Evolutionary conservation across 2,329 filamentous ascomycete genomes (phyloP).

Genomic region (Fusarium keratoplasticum): DNA sequence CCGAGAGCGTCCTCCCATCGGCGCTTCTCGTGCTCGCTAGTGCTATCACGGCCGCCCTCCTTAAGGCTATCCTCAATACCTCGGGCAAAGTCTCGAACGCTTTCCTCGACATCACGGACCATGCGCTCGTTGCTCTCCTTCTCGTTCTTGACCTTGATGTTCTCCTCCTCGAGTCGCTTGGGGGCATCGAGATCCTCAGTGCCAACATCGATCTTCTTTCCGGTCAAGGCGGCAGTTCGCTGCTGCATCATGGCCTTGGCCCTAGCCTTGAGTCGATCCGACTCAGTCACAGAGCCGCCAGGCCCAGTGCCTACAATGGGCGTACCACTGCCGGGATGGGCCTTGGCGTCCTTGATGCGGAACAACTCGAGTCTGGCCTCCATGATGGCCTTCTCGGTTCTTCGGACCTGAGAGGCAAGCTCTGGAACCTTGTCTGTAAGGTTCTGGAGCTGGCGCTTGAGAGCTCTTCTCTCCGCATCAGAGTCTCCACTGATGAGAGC

Average conservation of each 20-base stretch:
- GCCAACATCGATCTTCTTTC: conserved; percentile 77
- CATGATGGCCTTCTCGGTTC: conserved; percentile 90
- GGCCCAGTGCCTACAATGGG: conserved; percentile 92
- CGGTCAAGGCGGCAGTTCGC: conserved; percentile 90
- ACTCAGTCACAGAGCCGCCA: conserved; percentile 89
- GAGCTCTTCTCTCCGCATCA: conserved; percentile 84
- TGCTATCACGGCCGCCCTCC: conserved; percentile 79
- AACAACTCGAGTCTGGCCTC: conserved; percentile 94
- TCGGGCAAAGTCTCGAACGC: conserved; percentile 86
- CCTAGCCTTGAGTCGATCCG: conserved; percentile 92
- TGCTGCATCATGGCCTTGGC: conserved; percentile 99
- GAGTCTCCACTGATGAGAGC: conserved; percentile 80
- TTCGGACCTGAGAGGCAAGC: conserved; percentile 90
- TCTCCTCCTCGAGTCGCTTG: conserved; percentile 90
- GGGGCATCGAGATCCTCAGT: conserved; percentile 83
- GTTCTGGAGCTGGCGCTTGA: conserved; percentile 90
- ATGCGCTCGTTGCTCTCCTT: conserved; percentile 95
- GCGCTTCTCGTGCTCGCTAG: conserved; percentile 88
- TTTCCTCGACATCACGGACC: conserved; percentile 97
- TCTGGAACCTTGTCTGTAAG: conserved; percentile 92
- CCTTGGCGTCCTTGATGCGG: conserved; percentile 92
- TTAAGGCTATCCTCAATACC: conserved; percentile 90
- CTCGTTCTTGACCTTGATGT: conserved; percentile 81
- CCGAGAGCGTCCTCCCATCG: conserved; percentile 97
- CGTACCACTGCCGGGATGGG: conserved; percentile 82